These are phyloP conservation scores for Cercospora nicotianae DNA, from an alignment of 2,329 filamentous ascomycete species.

Conservation along the genomic window DNA sequence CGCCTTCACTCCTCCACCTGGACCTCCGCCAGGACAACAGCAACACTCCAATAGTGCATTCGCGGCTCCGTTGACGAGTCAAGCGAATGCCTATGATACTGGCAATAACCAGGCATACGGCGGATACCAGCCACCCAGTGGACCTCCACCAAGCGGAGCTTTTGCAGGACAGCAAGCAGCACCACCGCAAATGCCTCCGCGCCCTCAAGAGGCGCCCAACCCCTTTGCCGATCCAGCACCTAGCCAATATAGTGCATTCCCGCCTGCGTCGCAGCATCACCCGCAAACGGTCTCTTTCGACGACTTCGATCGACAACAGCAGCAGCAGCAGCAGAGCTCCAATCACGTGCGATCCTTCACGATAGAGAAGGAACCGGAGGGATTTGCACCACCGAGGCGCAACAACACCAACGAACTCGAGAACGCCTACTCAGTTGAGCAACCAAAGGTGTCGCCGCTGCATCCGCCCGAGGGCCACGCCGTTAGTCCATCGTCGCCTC, in stretches of 20 bases:
- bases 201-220: conserved; percentile 33
- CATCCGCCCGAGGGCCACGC: conserved; percentile 13
- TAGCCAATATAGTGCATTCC: conserved; percentile 23
- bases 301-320: conserved; percentile 16
- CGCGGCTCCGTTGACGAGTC: not conserved
- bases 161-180: conserved; percentile 16
- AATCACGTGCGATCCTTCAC: conserved; percentile 26
- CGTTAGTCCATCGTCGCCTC: conserved; percentile 18
- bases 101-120: conserved; percentile 2
- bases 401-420: conserved; percentile 31
- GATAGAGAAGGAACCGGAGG: conserved; percentile 26
- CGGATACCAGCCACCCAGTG: conserved; percentile 26
- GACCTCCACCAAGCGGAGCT: conserved; percentile 27
- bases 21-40: conserved; percentile 18
- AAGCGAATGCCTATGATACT: conserved; percentile 2
- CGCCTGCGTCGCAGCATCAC: conserved; percentile 11
- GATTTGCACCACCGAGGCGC: conserved; percentile 19
- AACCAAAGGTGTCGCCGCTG: conserved; percentile 23
- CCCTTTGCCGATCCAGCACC: conserved; percentile 47
- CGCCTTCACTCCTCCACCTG: conserved; percentile 21
- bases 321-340: conserved; percentile 7
- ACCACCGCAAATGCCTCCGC: conserved; percentile 12
- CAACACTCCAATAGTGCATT: conserved; percentile 6
- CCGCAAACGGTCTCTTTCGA: conserved; percentile 29
- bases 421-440: conserved; percentile 29